These are phyloP conservation scores for Colletotrichum gigasporum DNA, from an alignment of 2,329 filamentous ascomycete species.

Conservation along the genomic window DNA sequence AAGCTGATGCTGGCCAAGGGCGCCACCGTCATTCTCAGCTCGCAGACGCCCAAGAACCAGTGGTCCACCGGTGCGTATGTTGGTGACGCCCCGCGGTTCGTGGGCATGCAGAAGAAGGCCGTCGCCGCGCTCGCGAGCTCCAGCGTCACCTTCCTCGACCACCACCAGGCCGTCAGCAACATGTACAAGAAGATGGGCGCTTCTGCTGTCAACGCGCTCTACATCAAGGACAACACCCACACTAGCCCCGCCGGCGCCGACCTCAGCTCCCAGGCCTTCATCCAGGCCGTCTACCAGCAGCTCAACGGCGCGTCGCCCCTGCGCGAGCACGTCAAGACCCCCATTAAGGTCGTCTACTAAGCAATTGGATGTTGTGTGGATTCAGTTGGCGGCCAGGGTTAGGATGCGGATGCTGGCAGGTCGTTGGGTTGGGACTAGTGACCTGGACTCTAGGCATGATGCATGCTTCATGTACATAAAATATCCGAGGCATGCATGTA, in stretches of 20 bases:
- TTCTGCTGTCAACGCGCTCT: slow-evolving; percentile 60
- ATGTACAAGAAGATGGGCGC: slow-evolving; percentile 61
- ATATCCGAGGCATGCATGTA: too few relatives aligned
- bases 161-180: slow-evolving; percentile 65
- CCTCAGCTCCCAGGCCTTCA: slow-evolving; percentile 63
- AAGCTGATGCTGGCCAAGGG: slow-evolving; percentile 64
- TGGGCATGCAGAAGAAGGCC: slow-evolving; percentile 55
- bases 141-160: slow-evolving; percentile 66
- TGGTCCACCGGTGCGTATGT: slow-evolving; percentile 66
- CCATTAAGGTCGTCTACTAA: slow-evolving; percentile 30
- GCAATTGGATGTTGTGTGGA: too few relatives aligned
- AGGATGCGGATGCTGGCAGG: too few relatives aligned
- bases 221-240: slow-evolving; percentile 70
- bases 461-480: too few relatives aligned
- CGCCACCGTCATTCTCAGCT: slow-evolving; percentile 67
- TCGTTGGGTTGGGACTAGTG: too few relatives aligned
- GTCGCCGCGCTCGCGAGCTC: slow-evolving; percentile 36
- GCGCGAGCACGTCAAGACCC: slow-evolving; percentile 36
- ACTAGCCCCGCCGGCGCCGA: slow-evolving; percentile 65
- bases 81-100: slow-evolving; percentile 62
- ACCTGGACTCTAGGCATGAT: too few relatives aligned
- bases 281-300: slow-evolving; percentile 40
- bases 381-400: too few relatives aligned
- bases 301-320: slow-evolving; percentile 41
- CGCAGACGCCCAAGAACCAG: slow-evolving; percentile 65